Percentiles rank a stretch among this genome's conserved stretches.
These are phyloP conservation scores for Barnettozyma botsteinii DNA, from an alignment of 805 yeast species.

Conservation along the genomic window DNA sequence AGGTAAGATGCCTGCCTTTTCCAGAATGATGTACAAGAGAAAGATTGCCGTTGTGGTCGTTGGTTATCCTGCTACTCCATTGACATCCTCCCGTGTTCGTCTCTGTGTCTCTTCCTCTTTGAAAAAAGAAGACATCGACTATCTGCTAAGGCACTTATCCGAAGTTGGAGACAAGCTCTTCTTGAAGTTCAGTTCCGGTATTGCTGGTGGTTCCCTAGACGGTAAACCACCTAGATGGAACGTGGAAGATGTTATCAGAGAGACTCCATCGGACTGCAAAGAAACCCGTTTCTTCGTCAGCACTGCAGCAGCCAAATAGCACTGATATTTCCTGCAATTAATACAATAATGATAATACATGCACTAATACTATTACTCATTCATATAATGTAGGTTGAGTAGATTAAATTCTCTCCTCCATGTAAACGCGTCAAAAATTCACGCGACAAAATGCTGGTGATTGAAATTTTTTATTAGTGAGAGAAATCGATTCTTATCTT, in stretches of 20 bases:
- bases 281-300: conserved; percentile 32
- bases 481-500: too few relatives aligned
- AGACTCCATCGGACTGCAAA: conserved; percentile 61
- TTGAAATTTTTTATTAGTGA: too few relatives aligned
- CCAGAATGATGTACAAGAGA: conserved; percentile 71
- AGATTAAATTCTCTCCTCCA: too few relatives aligned
- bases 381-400: too few relatives aligned
- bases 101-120: conserved; percentile 89
- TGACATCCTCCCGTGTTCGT: conserved; percentile 84
- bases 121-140: conserved; percentile 90
- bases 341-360: too few relatives aligned
- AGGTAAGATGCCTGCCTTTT: conserved; percentile 88
- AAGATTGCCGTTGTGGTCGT: conserved; percentile 93
- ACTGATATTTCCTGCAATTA: background rate
- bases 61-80: conserved; percentile 96
- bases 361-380: too few relatives aligned
- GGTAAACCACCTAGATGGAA: conserved; percentile 75
- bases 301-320: conserved; percentile 11
- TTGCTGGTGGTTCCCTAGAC: conserved; percentile 55
- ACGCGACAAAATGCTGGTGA: too few relatives aligned
- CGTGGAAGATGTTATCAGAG: conserved; percentile 67
- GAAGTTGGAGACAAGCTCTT: conserved; percentile 73
- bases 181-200: conserved; percentile 73
- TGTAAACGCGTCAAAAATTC: too few relatives aligned
- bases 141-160: conserved; percentile 59